phyloP scores from a whole-genome alignment of 2,329 filamentous ascomycete species.

The Exserohilum turcica region DNA sequence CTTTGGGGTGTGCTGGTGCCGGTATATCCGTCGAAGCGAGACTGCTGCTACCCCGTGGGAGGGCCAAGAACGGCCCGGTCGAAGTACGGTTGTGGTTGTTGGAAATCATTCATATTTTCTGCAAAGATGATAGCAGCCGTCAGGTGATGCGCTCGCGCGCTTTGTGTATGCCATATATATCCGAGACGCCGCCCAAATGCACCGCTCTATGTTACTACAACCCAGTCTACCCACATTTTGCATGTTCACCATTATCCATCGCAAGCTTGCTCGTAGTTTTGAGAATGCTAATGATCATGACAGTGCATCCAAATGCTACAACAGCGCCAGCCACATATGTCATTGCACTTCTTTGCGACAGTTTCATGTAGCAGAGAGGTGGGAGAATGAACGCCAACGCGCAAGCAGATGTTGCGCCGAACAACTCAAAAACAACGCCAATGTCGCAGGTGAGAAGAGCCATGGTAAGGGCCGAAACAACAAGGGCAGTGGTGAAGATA shows the following conservation, averaged over 20 bases:
- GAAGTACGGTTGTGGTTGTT: not conserved
- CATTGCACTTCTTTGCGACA: slow-evolving; percentile 79
- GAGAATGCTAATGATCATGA: slow-evolving; percentile 70
- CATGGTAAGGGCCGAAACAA: slow-evolving; percentile 76
- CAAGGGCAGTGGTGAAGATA: slow-evolving; percentile 80
- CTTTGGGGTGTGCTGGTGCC: not conserved
- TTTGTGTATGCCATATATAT: slow-evolving; percentile 7
- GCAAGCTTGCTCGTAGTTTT: slow-evolving; percentile 39
- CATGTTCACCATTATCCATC: slow-evolving; percentile 27
- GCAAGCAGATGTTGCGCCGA: slow-evolving; percentile 92
- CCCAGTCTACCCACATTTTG: slow-evolving; percentile 31
- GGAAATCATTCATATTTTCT: not conserved
- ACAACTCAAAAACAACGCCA: slow-evolving; percentile 91
- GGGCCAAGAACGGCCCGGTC: not conserved
- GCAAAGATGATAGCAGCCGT: not conserved
- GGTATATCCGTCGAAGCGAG: not conserved
- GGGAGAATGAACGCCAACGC: slow-evolving; percentile 94
- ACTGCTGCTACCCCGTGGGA: not conserved
- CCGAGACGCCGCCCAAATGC: slow-evolving; percentile 26
- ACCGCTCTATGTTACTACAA: slow-evolving; percentile 24
- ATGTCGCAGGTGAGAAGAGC: slow-evolving; percentile 90
- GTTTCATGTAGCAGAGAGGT: slow-evolving; percentile 91
- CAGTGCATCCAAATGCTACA: slow-evolving; percentile 76
- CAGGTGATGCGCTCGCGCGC: not conserved
- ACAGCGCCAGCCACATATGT: slow-evolving; percentile 73